Percentiles rank a stretch among this genome's conserved stretches.
Evolutionary conservation across 2,329 filamentous ascomycete species (phyloP).

Genomic region (Hymenotorrendiella dingleyae): DNA sequence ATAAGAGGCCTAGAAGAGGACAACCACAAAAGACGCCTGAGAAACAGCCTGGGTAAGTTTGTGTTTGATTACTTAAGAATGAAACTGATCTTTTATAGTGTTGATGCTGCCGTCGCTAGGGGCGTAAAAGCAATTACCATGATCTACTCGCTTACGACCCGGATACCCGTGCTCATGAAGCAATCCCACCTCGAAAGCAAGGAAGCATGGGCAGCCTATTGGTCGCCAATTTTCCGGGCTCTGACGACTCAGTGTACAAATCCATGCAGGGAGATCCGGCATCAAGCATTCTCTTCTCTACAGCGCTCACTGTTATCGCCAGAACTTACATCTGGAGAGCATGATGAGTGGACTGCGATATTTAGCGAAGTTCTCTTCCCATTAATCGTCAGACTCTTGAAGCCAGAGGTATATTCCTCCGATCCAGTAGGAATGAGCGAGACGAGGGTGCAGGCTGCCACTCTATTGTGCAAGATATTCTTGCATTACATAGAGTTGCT

Average conservation of each 20-base stretch:
- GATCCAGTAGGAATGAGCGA: conserved; percentile 93
- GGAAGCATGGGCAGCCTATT: conserved; percentile 96
- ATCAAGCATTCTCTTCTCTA: conserved; percentile 78
- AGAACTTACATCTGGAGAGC: conserved; percentile 74
- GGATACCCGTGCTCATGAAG: conserved; percentile 81
- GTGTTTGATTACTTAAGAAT: neutral
- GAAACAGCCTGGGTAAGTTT: conserved; percentile 47
- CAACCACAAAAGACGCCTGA: conserved; percentile 40
- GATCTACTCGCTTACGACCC: conserved; percentile 73
- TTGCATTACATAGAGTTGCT: conserved; percentile 85
- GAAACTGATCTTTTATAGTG: conserved; percentile 36
- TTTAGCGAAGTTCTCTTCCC: conserved; percentile 93
- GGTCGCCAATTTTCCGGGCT: conserved; percentile 89
- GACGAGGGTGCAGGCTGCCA: conserved; percentile 86
- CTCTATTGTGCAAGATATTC: conserved; percentile 90
- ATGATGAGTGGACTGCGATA: conserved; percentile 90
- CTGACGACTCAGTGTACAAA: conserved; percentile 89
- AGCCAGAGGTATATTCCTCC: conserved; percentile 88
- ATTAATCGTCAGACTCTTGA: conserved; percentile 77
- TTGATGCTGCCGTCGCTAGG: conserved; percentile 67
- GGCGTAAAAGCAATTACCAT: conserved; percentile 76
- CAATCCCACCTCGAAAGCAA: conserved; percentile 86
- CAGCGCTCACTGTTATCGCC: conserved; percentile 82
- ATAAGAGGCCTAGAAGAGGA: conserved; percentile 40
- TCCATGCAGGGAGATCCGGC: conserved; percentile 85